phyloP scores from a whole-genome alignment of 2,329 filamentous ascomycete genomes.

The Coniochaeta sp. region DNA sequence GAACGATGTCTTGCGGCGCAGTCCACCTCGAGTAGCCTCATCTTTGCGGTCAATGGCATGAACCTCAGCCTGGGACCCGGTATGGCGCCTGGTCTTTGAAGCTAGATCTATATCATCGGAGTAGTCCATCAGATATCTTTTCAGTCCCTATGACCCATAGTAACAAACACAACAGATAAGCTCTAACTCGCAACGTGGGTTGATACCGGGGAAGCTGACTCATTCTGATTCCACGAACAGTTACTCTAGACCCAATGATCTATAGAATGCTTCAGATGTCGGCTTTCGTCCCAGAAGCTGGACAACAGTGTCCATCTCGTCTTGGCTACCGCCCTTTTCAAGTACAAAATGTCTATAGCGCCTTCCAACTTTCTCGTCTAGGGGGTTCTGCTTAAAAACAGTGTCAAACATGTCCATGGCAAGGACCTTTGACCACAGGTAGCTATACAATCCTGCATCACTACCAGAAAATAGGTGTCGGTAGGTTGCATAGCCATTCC shows the following conservation, averaged over 20 bases:
- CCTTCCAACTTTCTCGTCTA: conserved; percentile 62
- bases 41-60: too few species aligned
- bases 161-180: too few species aligned
- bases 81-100: too few species aligned
- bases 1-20: too few species aligned
- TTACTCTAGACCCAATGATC: not conserved
- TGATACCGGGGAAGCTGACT: too few species aligned
- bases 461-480: conserved; percentile 72
- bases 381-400: conserved; percentile 66
- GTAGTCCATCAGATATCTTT: too few species aligned
- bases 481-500: conserved; percentile 67
- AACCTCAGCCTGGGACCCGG: too few species aligned
- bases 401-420: conserved; percentile 72
- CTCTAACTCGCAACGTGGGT: too few species aligned
- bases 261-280: conserved; percentile 61
- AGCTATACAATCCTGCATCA: conserved; percentile 69
- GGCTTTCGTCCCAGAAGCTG: conserved; percentile 66
- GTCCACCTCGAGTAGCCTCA: too few species aligned
- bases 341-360: conserved; percentile 66
- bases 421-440: conserved; percentile 65
- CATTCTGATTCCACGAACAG: too few species aligned
- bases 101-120: too few species aligned
- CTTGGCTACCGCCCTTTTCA: conserved; percentile 62
- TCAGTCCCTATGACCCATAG: too few species aligned
- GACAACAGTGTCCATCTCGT: conserved; percentile 66